Base-by-base conservation (phyloP, 371 early-diverging fungal species). In the Mucor mucedo region DNA sequence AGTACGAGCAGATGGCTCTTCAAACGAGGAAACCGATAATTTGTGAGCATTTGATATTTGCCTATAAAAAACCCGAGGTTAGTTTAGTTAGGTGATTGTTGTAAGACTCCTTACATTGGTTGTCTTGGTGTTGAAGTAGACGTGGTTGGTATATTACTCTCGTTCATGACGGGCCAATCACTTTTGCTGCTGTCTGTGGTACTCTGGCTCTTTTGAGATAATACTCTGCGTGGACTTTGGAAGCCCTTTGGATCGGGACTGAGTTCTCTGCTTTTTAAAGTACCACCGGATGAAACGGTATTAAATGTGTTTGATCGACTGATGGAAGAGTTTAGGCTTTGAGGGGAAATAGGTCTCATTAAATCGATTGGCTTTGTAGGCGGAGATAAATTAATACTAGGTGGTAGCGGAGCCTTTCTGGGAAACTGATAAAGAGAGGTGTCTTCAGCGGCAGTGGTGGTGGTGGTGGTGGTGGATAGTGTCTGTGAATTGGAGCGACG, bases 231-330 rank as follows among this genome's bases (percentile, higher is more conserved):
- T 41, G 62, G 57, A 27, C 61, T 69, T 29, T 27, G 38, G 30
- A 63, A 69, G 11, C 59, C 55, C 44, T 59, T 63, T 50, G 60
- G 53, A 45, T 63, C 64, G 21, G 69, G 60, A 27, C 60, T 60
- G 1, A 52, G 27, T 2, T 69, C 70, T 62, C 59, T 61, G 28
- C 68, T 68, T 47, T 48, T 52, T 16, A 62, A 58, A 5, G 62
- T 54, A 28, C 52, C 57, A 11, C 55, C 42, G 5, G 66, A 62
- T 9, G 80, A 80, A 14, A 75, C 66, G 30, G 77, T 80, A 38
- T 77, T 77, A 59, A 74, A 77, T 8, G 80, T 80, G 47, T 78
- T 80, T 0, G 80, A 77, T 27, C 80, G 67, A 53, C 78, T 77
- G 1, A 80, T 62, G 2, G 69, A 59, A 9, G 80, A 71, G 1